These are phyloP conservation scores for Rhodotorula glutinis DNA, from an alignment of 1,284 basidiomycete genomes.

Conservation along the genomic window DNA sequence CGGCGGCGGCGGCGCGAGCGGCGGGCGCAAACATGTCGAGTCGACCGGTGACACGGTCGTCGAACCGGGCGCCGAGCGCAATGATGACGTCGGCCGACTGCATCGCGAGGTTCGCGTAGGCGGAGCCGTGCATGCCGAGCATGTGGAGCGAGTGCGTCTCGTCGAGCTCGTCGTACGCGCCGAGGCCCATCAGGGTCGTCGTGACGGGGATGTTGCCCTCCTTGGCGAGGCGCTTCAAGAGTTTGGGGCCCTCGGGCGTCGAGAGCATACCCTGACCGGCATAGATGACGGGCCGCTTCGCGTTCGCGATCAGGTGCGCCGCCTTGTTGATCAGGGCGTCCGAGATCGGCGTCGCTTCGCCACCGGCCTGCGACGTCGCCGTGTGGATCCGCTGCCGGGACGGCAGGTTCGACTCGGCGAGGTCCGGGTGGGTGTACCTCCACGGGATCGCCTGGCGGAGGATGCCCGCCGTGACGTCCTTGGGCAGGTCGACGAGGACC, in stretches of 20 bases:
- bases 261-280: constrained; percentile 89
- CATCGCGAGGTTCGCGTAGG: constrained; percentile 97
- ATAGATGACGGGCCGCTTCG: constrained; percentile 88
- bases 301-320: constrained; percentile 84
- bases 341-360: constrained; percentile 34
- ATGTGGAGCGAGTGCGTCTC: constrained; percentile 81
- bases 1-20: constrained; percentile 77
- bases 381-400: constrained; percentile 33
- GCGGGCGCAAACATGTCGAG: constrained; percentile 86
- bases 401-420: constrained; percentile 34
- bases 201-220: constrained; percentile 93
- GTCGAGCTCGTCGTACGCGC: constrained; percentile 88
- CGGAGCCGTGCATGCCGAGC: constrained; percentile 98
- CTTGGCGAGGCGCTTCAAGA: constrained; percentile 76
- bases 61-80: constrained; percentile 91
- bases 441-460: constrained; percentile 80
- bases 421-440: constrained; percentile 81
- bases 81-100: constrained; percentile 97
- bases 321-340: constrained; percentile 65
- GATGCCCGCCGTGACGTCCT: constrained; percentile 93
- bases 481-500: constrained; percentile 94
- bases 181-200: constrained; percentile 92
- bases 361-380: constrained; percentile 33
- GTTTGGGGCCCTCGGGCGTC: constrained; percentile 73
- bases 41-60: constrained; percentile 96